These are phyloP conservation scores for Stentor coeruleus DNA, from an alignment of 73 alveolate genomes.

Conservation along the genomic window DNA sequence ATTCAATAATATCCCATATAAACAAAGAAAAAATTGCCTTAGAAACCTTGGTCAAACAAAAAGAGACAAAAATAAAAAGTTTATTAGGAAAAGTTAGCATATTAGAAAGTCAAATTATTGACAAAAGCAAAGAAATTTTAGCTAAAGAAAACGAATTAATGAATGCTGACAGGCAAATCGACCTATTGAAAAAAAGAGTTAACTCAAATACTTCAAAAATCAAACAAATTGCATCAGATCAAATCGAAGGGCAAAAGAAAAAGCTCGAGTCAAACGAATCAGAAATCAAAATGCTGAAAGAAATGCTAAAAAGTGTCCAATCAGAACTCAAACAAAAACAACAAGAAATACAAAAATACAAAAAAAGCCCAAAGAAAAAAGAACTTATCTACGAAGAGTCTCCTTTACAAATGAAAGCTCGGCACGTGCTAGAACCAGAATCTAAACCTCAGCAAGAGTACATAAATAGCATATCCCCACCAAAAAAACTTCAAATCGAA, in stretches of 20 bases:
- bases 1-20: not conserved
- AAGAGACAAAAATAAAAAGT: not conserved
- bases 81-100: not conserved
- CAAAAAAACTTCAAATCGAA: too few relatives aligned
- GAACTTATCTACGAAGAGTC: not conserved
- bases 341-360: not conserved
- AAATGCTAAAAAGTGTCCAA: constrained; percentile 1
- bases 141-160: not conserved
- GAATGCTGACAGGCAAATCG: constrained; percentile 2
- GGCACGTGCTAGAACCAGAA: constrained; percentile 5
- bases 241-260: not conserved
- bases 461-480: too few relatives aligned
- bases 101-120: not conserved
- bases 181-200: not conserved
- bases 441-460: not conserved
- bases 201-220: not conserved
- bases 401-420: not conserved
- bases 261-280: not conserved
- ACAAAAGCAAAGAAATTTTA: not conserved
- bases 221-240: not conserved
- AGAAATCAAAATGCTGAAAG: not conserved
- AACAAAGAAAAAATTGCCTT: not conserved
- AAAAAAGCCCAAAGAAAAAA: not conserved
- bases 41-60: not conserved
- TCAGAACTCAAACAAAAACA: not conserved